phyloP scores from a whole-genome alignment of 495 filamentous ascomycete species.

The Neurospora sp. region DNA sequence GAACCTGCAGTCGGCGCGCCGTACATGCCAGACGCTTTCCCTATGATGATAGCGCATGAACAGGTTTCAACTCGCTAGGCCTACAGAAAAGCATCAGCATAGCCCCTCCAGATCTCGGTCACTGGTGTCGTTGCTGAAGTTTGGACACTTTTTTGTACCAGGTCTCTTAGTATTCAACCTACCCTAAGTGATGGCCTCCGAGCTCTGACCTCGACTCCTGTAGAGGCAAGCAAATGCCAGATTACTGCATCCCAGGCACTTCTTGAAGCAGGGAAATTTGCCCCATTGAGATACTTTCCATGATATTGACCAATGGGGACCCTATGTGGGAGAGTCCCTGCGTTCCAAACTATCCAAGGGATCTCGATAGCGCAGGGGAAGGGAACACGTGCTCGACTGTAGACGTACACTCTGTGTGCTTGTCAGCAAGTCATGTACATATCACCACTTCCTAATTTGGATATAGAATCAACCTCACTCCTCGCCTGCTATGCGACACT shows the following conservation, averaged over 20 bases:
- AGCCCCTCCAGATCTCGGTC: background rate
- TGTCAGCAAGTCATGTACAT: background rate
- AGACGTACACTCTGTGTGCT: background rate
- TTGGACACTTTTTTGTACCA: background rate
- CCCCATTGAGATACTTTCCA: background rate
- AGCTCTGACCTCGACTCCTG: background rate
- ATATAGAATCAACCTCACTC: background rate
- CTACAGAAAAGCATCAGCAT: background rate
- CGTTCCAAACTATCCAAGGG: background rate
- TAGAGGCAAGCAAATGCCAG: background rate
- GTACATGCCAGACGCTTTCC: background rate
- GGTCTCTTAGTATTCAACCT: background rate
- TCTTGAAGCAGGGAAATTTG: background rate
- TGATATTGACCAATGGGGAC: background rate
- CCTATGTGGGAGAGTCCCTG: background rate
- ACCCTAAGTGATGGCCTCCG: background rate
- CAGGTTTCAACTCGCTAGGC: background rate
- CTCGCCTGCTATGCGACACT: background rate
- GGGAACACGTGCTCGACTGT: background rate
- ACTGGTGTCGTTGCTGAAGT: background rate
- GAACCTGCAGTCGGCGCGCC: background rate
- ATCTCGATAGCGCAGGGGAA: background rate
- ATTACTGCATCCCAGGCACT: background rate
- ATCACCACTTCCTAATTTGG: background rate
- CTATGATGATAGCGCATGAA: background rate